Conservation (phyloP, 1,284 basidiomycete genomes). For the Pascua sp. region DNA sequence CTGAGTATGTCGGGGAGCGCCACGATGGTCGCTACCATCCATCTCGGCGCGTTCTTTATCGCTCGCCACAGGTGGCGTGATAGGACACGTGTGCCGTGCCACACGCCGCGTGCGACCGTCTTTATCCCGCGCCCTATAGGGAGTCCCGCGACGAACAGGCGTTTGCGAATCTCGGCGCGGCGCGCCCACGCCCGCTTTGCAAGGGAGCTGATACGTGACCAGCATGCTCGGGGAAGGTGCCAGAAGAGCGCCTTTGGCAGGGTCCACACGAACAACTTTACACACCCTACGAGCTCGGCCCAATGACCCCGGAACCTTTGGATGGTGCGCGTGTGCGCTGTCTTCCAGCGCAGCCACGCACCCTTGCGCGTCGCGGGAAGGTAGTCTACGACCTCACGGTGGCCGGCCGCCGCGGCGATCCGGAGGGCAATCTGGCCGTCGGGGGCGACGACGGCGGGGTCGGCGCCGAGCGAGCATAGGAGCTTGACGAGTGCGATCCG, state of each 20-base stretch:
- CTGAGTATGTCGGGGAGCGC: too few relatives aligned
- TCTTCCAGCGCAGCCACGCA: conserved; percentile 2
- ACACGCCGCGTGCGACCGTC: not conserved
- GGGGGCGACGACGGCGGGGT: conserved; percentile 36
- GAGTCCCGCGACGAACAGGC: not conserved
- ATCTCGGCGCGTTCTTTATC: too few relatives aligned
- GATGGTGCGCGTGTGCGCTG: not conserved
- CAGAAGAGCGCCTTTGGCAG: conserved; percentile 1
- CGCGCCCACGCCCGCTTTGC: not conserved
- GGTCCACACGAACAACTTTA: not conserved
- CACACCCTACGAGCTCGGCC: not conserved
- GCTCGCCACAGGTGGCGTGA: too few relatives aligned
- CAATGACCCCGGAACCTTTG: not conserved
- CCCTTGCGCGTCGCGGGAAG: conserved; percentile 9
- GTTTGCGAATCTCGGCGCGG: too few relatives aligned
- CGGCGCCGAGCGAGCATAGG: conserved; percentile 64
- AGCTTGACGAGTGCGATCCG: conserved; percentile 58
- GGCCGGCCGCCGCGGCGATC: conserved; percentile 1
- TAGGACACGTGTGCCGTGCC: not conserved
- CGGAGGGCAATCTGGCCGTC: conserved; percentile 19
- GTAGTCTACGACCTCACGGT: conserved; percentile 6
- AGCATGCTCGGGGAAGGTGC: too few relatives aligned
- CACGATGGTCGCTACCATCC: too few relatives aligned
- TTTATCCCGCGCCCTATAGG: not conserved
- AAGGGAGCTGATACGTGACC: too few relatives aligned